Evolutionary conservation across 225 moss, liverwort and hornwort genomes (phyloP).

Genomic region (Sphagnum contortum): DNA sequence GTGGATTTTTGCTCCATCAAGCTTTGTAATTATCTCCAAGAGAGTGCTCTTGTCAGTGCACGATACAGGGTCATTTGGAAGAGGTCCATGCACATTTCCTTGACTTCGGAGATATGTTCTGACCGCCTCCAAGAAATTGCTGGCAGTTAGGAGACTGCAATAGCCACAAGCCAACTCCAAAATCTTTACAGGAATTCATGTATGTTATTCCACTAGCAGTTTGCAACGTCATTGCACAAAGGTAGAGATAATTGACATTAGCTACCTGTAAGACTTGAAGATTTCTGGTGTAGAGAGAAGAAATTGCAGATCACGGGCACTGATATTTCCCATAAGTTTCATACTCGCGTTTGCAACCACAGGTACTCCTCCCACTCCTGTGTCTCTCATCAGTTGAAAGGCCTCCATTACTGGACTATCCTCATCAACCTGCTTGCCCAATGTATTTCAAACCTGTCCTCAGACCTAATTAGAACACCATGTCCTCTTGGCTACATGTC

Average conservation of each 20-base stretch:
- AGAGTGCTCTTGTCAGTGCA: constrained; percentile 12
- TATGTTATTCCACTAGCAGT: no score
- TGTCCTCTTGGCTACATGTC: no score
- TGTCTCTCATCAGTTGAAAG: constrained; percentile 15
- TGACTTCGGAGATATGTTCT: constrained; percentile 6
- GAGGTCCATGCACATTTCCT: constrained; percentile 6
- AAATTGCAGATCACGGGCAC: constrained; percentile 15
- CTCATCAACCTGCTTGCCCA: constrained; percentile 10
- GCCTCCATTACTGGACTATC: constrained; percentile 7
- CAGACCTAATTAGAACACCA: no score
- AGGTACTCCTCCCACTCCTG: constrained; percentile 21
- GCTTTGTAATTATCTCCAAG: constrained; percentile 11
- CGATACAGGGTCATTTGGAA: constrained; percentile 7
- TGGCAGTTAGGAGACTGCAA: constrained; percentile 6
- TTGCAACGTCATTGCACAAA: no score
- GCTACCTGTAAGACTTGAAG: constrained; percentile 15
- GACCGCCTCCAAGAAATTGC: constrained; percentile 10
- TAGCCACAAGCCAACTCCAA: not conserved
- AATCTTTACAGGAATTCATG: not conserved
- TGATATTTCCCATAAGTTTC: constrained; percentile 17
- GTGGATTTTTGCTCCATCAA: constrained; percentile 13
- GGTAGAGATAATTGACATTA: not conserved
- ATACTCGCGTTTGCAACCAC: constrained; percentile 10
- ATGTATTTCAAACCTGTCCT: no score
- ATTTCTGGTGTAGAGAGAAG: constrained; percentile 15